Percentiles rank a stretch among this genome's conserved stretches.
Conservation (phyloP, 1,284 basidiomycete genomes). For the Caloboletus firmus region DNA sequence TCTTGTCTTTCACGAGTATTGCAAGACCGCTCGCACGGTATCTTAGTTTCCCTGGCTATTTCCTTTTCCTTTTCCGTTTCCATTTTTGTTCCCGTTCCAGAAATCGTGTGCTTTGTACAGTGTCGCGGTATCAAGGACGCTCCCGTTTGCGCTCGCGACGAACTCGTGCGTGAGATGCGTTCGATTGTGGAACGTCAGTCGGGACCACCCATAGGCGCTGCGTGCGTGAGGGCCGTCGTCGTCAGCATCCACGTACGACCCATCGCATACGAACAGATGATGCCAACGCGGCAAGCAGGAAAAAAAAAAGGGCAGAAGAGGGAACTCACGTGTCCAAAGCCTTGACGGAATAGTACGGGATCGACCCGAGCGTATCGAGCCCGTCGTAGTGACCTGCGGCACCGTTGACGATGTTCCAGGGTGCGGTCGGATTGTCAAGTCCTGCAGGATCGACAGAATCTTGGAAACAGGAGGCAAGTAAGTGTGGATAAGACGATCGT, state of each 20-base stretch:
- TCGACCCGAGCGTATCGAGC: slow-evolving; percentile 18
- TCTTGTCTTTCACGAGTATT: neutral
- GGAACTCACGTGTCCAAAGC: slow-evolving; percentile 21
- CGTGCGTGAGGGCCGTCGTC: neutral
- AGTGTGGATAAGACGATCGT: neutral
- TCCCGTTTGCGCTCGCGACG: slow-evolving; percentile 30
- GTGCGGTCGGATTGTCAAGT: slow-evolving; percentile 27
- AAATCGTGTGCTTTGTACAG: slow-evolving; percentile 30
- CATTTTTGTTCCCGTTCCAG: neutral
- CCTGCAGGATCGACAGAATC: slow-evolving; percentile 26
- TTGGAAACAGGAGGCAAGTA: neutral
- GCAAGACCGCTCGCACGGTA: neutral
- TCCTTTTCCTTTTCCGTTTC: neutral
- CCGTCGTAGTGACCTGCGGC: slow-evolving; percentile 33
- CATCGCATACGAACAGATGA: neutral
- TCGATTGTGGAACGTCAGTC: slow-evolving; percentile 32
- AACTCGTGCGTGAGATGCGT: slow-evolving; percentile 34
- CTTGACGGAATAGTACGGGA: slow-evolving; percentile 10
- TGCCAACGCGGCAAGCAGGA: neutral
- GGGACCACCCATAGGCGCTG: slow-evolving; percentile 33
- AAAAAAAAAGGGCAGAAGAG: neutral
- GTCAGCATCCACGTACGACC: neutral
- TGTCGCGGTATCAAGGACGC: slow-evolving; percentile 26
- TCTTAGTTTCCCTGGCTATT: neutral
- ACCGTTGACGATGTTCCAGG: slow-evolving; percentile 34